phyloP scores from a whole-genome alignment of 2,329 filamentous ascomycete species.

The Fusarium cyanostomum region DNA sequence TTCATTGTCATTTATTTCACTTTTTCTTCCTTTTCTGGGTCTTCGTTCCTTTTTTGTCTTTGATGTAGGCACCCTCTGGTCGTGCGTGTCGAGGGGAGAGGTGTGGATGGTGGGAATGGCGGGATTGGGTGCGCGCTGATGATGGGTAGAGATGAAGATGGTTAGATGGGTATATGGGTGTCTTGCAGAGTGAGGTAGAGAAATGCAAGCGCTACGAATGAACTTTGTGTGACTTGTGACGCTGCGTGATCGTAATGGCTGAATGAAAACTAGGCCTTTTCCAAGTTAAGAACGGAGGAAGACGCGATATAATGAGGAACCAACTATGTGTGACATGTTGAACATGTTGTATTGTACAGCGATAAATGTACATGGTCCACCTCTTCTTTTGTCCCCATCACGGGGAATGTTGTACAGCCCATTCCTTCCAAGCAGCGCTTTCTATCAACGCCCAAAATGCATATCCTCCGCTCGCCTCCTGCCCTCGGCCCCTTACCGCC shows the following conservation, averaged over 20 bases:
- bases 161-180: slow-evolving; percentile 20
- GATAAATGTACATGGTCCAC: slow-evolving; percentile 37
- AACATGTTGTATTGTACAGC: slow-evolving; percentile 39
- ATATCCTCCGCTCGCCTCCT: neutral
- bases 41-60: slow-evolving; percentile 20
- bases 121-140: slow-evolving; percentile 30
- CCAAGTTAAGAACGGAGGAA: neutral
- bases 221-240: neutral
- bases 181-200: slow-evolving; percentile 35
- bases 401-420: slow-evolving; percentile 35
- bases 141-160: slow-evolving; percentile 32
- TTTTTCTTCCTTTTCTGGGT: slow-evolving; percentile 18
- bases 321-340: neutral
- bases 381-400: slow-evolving; percentile 14
- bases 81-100: slow-evolving; percentile 22
- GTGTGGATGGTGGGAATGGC: slow-evolving; percentile 16
- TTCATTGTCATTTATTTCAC: slow-evolving; percentile 25
- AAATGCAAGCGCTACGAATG: slow-evolving; percentile 42
- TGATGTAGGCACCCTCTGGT: slow-evolving; percentile 10
- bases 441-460: slow-evolving; percentile 37
- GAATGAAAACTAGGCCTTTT: neutral
- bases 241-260: neutral
- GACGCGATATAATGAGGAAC: neutral
- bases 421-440: slow-evolving; percentile 32
- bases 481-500: neutral